These are phyloP conservation scores for Aspergillus melleus DNA, from an alignment of 2,329 filamentous ascomycete species.

Conservation along the genomic window DNA sequence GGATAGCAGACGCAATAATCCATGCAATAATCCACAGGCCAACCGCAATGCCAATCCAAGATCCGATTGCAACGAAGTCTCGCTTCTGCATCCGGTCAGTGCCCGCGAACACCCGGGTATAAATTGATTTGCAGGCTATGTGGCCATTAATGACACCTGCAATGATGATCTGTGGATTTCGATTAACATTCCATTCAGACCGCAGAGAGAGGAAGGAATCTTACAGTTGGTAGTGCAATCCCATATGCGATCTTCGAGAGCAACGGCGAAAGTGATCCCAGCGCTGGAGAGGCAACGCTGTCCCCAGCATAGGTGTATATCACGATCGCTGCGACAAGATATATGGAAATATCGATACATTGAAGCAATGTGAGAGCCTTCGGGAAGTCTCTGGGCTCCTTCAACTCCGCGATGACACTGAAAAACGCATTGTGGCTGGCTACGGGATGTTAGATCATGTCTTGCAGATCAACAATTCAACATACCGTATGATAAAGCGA, in stretches of 20 bases:
- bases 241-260: slow-evolving; percentile 65
- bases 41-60: slow-evolving; percentile 58
- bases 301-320: slow-evolving; percentile 65
- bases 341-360: slow-evolving; percentile 58
- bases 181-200: background rate
- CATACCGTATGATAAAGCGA: slow-evolving; percentile 64
- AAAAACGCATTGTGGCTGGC: slow-evolving; percentile 40
- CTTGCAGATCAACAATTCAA: slow-evolving; percentile 26
- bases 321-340: slow-evolving; percentile 62
- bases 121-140: slow-evolving; percentile 64
- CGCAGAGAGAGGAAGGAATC: too few relatives aligned
- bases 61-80: slow-evolving; percentile 48
- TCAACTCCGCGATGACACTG: slow-evolving; percentile 62
- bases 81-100: slow-evolving; percentile 52
- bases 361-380: slow-evolving; percentile 63
- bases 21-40: slow-evolving; percentile 59
- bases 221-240: slow-evolving; percentile 56
- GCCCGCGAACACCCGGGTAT: slow-evolving; percentile 61
- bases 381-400: slow-evolving; percentile 56
- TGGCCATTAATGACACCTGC: slow-evolving; percentile 68
- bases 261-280: slow-evolving; percentile 56
- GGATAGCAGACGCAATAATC: slow-evolving; percentile 66
- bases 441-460: background rate
- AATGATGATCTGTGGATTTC: slow-evolving; percentile 53
- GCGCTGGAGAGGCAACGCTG: slow-evolving; percentile 61